Conservation (phyloP, 2,329 filamentous ascomycete genomes). For the Calonectria pteridis region DNA sequence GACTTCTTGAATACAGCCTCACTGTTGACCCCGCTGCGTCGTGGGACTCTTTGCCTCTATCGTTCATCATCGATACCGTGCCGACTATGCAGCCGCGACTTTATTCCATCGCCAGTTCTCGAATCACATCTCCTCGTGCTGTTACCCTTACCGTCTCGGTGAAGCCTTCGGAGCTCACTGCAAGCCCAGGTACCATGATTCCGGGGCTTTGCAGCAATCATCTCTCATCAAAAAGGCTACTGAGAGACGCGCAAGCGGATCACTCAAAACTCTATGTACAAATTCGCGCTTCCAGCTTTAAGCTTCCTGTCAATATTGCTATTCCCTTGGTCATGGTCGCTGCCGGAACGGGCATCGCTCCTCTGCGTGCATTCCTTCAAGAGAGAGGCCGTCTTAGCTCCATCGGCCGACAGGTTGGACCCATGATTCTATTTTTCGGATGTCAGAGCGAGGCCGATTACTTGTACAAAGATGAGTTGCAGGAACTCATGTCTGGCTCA, state of each 20-base stretch:
- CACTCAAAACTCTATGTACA: background rate
- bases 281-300: constrained; percentile 17
- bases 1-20: background rate
- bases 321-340: constrained; percentile 26
- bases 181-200: background rate
- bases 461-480: constrained; percentile 17
- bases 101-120: constrained; percentile 28
- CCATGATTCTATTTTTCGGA: constrained; percentile 25
- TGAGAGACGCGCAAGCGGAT: background rate
- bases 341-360: constrained; percentile 25
- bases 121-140: constrained; percentile 21
- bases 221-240: background rate
- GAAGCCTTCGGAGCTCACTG: constrained; percentile 14
- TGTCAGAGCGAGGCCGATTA: constrained; percentile 20
- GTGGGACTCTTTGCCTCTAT: constrained; percentile 10
- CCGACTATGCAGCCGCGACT: constrained; percentile 20
- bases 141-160: constrained; percentile 17
- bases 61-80: constrained; percentile 17
- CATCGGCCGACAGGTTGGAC: constrained; percentile 12
- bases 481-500: background rate
- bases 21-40: constrained; percentile 1
- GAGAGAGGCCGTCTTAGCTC: constrained; percentile 19
- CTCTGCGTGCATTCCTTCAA: constrained; percentile 22
- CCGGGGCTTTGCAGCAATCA: constrained; percentile 23
- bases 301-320: constrained; percentile 4